Evolutionary conservation across 805 yeast species (phyloP).

Genomic region (Lachancea thermotolerans): DNA sequence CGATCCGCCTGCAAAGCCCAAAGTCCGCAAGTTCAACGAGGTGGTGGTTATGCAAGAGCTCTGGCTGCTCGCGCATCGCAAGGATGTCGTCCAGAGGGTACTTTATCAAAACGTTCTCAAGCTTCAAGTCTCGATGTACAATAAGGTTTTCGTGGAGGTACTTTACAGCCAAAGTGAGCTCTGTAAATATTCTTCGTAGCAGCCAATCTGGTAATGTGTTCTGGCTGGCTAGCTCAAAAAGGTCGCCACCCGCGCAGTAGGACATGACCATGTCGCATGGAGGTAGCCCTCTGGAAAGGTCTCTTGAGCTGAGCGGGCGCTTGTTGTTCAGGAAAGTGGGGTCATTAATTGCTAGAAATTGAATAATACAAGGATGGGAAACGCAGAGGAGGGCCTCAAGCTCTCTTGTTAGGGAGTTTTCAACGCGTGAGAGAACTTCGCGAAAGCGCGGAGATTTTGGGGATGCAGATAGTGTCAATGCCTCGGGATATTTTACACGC

Average conservation of each 20-base stretch:
- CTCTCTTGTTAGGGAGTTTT: slow-evolving; percentile 66
- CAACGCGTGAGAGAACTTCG: slow-evolving; percentile 46
- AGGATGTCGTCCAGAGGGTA: slow-evolving; percentile 31
- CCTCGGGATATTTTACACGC: slow-evolving; percentile 40
- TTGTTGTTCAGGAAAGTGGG: slow-evolving; percentile 20
- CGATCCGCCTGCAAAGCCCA: slow-evolving; percentile 74
- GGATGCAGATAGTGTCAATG: slow-evolving; percentile 29
- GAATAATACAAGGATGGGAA: slow-evolving; percentile 64
- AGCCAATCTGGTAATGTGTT: slow-evolving; percentile 41
- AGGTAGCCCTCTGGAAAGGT: slow-evolving; percentile 16
- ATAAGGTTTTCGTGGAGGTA: slow-evolving; percentile 63
- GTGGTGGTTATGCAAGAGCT: slow-evolving; percentile 23
- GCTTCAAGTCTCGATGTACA: slow-evolving; percentile 86
- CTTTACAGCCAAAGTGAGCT: slow-evolving; percentile 59
- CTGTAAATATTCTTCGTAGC: slow-evolving; percentile 59
- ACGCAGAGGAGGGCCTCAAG: slow-evolving; percentile 51
- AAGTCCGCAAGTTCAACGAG: slow-evolving; percentile 72
- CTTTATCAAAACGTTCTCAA: slow-evolving; percentile 70
- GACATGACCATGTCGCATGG: slow-evolving; percentile 56
- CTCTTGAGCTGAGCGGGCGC: slow-evolving; percentile 21
- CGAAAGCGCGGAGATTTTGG: slow-evolving; percentile 34
- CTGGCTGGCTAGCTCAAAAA: slow-evolving; percentile 58
- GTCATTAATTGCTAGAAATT: slow-evolving; percentile 43
- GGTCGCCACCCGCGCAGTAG: slow-evolving; percentile 78
- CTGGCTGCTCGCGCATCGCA: slow-evolving; percentile 15